Base-by-base conservation (phyloP, 305 asterid species). In the Fraxinus sp. region DNA sequence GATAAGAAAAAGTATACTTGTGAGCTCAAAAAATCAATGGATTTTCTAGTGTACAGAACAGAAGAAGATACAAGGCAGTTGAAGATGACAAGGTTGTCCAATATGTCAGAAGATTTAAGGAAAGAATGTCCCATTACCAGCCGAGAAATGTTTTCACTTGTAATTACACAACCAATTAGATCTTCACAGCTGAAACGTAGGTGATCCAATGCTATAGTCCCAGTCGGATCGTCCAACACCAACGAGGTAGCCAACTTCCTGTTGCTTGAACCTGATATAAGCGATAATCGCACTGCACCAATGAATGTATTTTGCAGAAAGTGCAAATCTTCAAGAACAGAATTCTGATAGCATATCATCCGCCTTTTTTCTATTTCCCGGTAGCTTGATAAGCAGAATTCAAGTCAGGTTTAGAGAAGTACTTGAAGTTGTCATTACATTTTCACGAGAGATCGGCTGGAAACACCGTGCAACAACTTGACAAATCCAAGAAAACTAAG, bases 401-500 rank as follows among this genome's bases (percentile, higher is more conserved):
- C 0, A 13, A 64, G 39, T 72, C 36, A 13, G 76, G 39, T 33
- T 20, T 49, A 10, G 41, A n/a, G 14, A 10, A 4, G 71, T n/a
- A 24, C 10, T 13, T 18, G 11, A 30, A 20, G 24, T 28, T 79
- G 80, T 86, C 84, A 90, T 79, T 90, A 90, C 41, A 78, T 81
- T 87, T 91, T 92, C 16, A 89, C 85, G 33, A 88, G 83, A 43
- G 91, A 80, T 11, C 95, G 92, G 87, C 90, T 89, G 7, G 95
- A 92, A 32, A 86, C 84, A 10, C 93, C 96, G 11, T 91, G 97
- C 90, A 92, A 85, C 90, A 92, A 46, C 84, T 91, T 90, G 41
- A 83, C 89, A 62, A 91, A 92, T 59, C 97, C 97, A 13, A 91
- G 91, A 84, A 92, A 91, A 75, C 97, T 92, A 39, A 92, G 94